Evolutionary conservation across 129 eudicot species (phyloP).

Genomic region (Erigeron canadensis): DNA sequence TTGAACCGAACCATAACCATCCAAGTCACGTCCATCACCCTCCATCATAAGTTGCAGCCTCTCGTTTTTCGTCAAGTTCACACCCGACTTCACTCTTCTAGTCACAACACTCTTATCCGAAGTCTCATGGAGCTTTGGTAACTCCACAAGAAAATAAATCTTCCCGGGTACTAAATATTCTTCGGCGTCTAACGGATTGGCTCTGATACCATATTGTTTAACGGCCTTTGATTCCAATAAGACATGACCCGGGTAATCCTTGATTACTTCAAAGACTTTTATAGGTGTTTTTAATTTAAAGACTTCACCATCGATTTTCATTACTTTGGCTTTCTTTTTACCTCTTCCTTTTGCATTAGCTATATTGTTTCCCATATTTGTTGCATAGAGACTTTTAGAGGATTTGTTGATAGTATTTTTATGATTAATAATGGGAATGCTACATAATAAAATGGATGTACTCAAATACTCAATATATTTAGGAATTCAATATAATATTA

Average conservation of each 20-base stretch:
- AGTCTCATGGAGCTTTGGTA: constrained; percentile 55
- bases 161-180: constrained; percentile 44
- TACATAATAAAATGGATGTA: constrained; percentile 16
- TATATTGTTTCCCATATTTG: constrained; percentile 66
- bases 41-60: constrained; percentile 46
- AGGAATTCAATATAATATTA: neutral
- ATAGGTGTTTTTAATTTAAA: constrained; percentile 53
- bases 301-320: constrained; percentile 71
- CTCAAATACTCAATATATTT: too few species aligned
- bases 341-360: constrained; percentile 31
- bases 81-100: constrained; percentile 40
- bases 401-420: constrained; percentile 24
- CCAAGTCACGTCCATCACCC: constrained; percentile 18
- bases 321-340: constrained; percentile 56
- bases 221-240: constrained; percentile 55
- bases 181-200: constrained; percentile 46
- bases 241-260: constrained; percentile 58
- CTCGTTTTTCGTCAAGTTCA: constrained; percentile 43
- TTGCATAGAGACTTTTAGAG: constrained; percentile 12
- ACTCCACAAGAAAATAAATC: constrained; percentile 62
- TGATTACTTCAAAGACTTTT: constrained; percentile 44
- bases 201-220: constrained; percentile 56
- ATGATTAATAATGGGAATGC: neutral
- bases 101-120: constrained; percentile 29
- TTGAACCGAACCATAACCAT: constrained; percentile 38